Percentiles rank a stretch among this genome's conserved stretches.
Evolutionary conservation across 768 basidiomycete genomes (phyloP).

Genomic region (Xerocomus potaroensis): DNA sequence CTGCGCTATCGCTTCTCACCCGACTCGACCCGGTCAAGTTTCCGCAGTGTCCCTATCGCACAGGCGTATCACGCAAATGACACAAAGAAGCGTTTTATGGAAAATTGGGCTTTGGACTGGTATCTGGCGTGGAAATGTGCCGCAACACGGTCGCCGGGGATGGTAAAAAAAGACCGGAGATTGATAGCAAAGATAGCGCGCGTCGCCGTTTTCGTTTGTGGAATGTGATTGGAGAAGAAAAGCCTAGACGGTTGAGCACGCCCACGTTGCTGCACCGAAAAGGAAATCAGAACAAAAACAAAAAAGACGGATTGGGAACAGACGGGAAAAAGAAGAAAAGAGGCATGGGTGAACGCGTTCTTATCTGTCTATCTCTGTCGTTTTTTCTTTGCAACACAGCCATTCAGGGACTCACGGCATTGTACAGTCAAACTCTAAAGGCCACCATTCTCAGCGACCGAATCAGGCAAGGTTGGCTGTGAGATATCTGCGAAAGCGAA

Average conservation of each 20-base stretch:
- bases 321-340: too few species aligned
- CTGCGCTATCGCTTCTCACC: neutral
- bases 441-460: neutral
- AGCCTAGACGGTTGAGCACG: neutral
- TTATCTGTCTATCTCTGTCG: too few species aligned
- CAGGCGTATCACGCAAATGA: too few species aligned
- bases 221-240: neutral
- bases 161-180: too few species aligned
- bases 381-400: neutral
- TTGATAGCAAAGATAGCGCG: neutral
- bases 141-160: too few species aligned
- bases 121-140: too few species aligned
- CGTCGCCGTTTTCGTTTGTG: neutral
- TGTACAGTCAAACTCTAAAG: neutral
- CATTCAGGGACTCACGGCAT: neutral
- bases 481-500: too few species aligned
- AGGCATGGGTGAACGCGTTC: too few species aligned
- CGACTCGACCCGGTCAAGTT: neutral
- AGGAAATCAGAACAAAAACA: neutral
- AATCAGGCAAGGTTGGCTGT: neutral
- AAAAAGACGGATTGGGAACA: neutral
- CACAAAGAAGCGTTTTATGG: too few species aligned
- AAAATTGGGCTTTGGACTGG: too few species aligned
- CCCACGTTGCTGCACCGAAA: neutral
- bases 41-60: neutral